phyloP scores from a whole-genome alignment of 805 yeast species.

The Grigorovia jiainica region DNA sequence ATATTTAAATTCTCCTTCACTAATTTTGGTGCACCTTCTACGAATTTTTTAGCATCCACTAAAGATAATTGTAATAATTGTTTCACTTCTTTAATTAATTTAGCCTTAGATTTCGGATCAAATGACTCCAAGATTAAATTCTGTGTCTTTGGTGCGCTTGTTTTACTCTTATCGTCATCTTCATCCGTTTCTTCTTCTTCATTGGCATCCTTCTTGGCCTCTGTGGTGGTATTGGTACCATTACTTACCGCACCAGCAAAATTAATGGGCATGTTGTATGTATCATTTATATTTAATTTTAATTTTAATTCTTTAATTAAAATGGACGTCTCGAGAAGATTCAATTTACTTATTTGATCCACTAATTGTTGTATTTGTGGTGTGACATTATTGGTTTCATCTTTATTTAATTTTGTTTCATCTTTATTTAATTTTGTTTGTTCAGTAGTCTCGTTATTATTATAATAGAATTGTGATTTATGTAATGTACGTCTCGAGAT shows the following conservation, averaged over 20 bases:
- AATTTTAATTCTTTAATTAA: slow-evolving; percentile 72
- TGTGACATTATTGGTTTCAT: too few relatives aligned
- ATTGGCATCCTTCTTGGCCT: slow-evolving; percentile 27
- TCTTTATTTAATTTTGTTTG: too few relatives aligned
- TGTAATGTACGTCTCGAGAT: too few relatives aligned
- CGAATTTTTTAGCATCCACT: slow-evolving; percentile 96
- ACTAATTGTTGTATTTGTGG: slow-evolving; percentile 38
- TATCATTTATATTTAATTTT: slow-evolving; percentile 83
- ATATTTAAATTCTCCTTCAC: slow-evolving; percentile 92
- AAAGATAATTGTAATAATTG: slow-evolving; percentile 80
- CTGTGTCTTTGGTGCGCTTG: slow-evolving; percentile 72
- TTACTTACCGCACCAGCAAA: slow-evolving; percentile 47
- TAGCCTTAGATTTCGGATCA: slow-evolving; percentile 92
- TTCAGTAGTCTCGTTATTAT: too few relatives aligned
- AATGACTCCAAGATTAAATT: slow-evolving; percentile 85
- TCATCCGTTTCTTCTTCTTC: slow-evolving; percentile 49
- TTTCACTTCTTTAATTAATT: slow-evolving; percentile 96
- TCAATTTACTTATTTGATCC: slow-evolving; percentile 79
- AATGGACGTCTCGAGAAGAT: slow-evolving; percentile 87
- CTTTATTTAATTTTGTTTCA: too few relatives aligned
- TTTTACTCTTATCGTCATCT: slow-evolving; percentile 40
- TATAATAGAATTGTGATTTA: too few relatives aligned
- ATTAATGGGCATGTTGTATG: too few relatives aligned
- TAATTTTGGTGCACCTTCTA: slow-evolving; percentile 93
- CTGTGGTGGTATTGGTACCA: too few relatives aligned